Percentiles rank a stretch among this genome's conserved stretches.
Conservation (phyloP, 2,329 filamentous ascomycete genomes). For the Davidsoniella virescens region DNA sequence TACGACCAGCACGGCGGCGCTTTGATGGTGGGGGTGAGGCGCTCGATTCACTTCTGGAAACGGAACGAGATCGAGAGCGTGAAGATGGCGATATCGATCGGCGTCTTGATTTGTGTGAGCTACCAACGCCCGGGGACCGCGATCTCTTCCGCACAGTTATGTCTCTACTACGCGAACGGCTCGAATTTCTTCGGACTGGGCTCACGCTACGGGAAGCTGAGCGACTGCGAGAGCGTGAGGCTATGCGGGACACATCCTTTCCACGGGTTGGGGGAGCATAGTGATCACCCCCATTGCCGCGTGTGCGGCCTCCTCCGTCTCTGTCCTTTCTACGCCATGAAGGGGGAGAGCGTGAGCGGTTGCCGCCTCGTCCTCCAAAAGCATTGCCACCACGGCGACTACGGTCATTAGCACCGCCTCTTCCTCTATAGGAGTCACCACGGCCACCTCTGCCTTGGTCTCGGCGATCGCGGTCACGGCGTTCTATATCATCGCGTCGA, state of each 20-base stretch:
- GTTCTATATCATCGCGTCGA: conserved; percentile 53
- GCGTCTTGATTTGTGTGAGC: conserved; percentile 23
- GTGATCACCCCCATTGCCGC: conserved; percentile 23
- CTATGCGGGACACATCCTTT: conserved; percentile 14
- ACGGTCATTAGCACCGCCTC: conserved; percentile 30
- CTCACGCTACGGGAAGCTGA: conserved; percentile 16
- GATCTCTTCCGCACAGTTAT: conserved; percentile 29
- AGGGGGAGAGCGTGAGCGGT: conserved; percentile 32
- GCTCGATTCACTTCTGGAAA: conserved; percentile 13
- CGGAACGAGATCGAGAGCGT: conserved; percentile 16
- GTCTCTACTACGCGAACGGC: conserved; percentile 33
- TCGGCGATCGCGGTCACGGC: conserved; percentile 51
- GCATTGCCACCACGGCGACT: conserved; percentile 22
- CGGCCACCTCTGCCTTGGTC: conserved; percentile 35
- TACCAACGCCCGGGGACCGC: conserved; percentile 18
- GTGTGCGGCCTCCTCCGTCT: conserved; percentile 24
- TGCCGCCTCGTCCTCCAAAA: conserved; percentile 25
- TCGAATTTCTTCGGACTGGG: conserved; percentile 24
- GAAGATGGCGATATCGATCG: conserved; percentile 25
- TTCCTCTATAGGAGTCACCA: conserved; percentile 34
- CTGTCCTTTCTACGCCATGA: conserved; percentile 18
- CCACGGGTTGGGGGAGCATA: conserved; percentile 30
- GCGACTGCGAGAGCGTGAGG: conserved; percentile 17
- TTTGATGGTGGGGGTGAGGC: conserved; percentile 11
- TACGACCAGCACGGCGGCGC: conserved; percentile 7